Conservation (phyloP, 106 monocot species). For the Gastrodia elata region DNA sequence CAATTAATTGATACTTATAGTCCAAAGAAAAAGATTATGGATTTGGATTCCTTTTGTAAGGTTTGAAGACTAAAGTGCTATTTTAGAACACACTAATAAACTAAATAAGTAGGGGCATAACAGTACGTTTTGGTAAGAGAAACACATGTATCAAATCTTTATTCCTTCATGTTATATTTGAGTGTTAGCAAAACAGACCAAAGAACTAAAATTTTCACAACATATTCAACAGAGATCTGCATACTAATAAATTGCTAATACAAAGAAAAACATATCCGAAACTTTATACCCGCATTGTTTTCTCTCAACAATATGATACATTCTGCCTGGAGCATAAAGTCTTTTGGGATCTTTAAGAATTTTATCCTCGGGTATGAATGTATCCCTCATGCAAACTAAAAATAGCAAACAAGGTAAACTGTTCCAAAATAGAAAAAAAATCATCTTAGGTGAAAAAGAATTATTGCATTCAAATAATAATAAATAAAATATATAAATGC, state of each 20-base stretch:
- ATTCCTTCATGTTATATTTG: too few species aligned
- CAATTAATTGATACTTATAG: too few species aligned
- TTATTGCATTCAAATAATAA: background rate
- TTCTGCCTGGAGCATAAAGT: slow-evolving; percentile 55
- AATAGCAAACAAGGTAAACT: slow-evolving; percentile 56
- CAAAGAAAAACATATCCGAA: background rate
- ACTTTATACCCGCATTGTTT: slow-evolving; percentile 38
- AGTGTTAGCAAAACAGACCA: too few species aligned
- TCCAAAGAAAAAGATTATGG: too few species aligned
- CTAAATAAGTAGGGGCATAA: background rate
- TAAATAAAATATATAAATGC: background rate
- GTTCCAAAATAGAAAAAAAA: slow-evolving; percentile 23
- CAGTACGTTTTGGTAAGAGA: too few species aligned
- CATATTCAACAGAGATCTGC: background rate
- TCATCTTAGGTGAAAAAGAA: slow-evolving; percentile 1
- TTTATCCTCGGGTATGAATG: slow-evolving; percentile 43
- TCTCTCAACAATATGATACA: slow-evolving; percentile 61
- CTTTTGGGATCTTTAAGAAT: slow-evolving; percentile 47
- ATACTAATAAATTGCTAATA: background rate
- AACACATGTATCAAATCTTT: too few species aligned
- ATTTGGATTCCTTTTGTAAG: too few species aligned
- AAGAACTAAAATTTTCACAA: too few species aligned
- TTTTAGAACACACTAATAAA: background rate
- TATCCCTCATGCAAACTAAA: slow-evolving; percentile 59
- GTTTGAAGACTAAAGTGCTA: background rate